Percentiles rank a stretch among this genome's conserved stretches.
phyloP scores from a whole-genome alignment of 441 rosid genomes.

The Croton laevigatus region DNA sequence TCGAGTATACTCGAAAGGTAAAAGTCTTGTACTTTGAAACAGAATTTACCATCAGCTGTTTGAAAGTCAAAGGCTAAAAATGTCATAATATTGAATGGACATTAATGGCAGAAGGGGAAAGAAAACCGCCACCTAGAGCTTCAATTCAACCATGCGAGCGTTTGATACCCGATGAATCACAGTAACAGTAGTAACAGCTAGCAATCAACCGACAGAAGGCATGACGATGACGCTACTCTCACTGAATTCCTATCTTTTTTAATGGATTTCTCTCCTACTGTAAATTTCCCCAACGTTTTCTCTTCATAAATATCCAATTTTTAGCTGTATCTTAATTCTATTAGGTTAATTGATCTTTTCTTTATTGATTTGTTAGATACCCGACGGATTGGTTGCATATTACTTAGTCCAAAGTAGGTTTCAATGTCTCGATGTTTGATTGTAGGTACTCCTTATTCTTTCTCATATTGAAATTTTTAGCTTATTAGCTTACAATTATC shows the following conservation, averaged over 20 bases:
- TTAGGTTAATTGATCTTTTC: background rate
- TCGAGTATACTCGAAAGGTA: too few species aligned
- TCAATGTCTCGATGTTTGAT: constrained; percentile 89
- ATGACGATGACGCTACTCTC: constrained; percentile 83
- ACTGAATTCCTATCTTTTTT: constrained; percentile 77
- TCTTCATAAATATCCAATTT: background rate
- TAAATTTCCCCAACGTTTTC: constrained; percentile 16
- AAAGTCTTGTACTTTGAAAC: too few species aligned
- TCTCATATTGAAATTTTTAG: background rate
- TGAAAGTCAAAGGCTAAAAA: too few species aligned
- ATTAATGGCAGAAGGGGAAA: too few species aligned
- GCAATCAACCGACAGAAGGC: constrained; percentile 38
- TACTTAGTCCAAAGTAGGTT: constrained; percentile 91
- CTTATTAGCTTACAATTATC: background rate
- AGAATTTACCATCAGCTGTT: too few species aligned
- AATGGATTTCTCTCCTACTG: constrained; percentile 88
- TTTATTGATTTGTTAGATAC: constrained; percentile 48
- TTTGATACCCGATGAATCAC: too few species aligned
- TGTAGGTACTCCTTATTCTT: constrained; percentile 54
- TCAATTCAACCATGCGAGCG: too few species aligned
- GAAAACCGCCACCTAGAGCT: too few species aligned
- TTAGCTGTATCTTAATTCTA: background rate
- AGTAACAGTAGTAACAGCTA: background rate
- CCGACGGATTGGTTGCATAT: constrained; percentile 90
- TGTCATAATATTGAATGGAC: too few species aligned